A percentile compares a stretch with the other conserved stretches of the same genome.
These are phyloP conservation scores for Closterium sp. DNA, from an alignment of 139 green algal species.

Conservation along the genomic window DNA sequence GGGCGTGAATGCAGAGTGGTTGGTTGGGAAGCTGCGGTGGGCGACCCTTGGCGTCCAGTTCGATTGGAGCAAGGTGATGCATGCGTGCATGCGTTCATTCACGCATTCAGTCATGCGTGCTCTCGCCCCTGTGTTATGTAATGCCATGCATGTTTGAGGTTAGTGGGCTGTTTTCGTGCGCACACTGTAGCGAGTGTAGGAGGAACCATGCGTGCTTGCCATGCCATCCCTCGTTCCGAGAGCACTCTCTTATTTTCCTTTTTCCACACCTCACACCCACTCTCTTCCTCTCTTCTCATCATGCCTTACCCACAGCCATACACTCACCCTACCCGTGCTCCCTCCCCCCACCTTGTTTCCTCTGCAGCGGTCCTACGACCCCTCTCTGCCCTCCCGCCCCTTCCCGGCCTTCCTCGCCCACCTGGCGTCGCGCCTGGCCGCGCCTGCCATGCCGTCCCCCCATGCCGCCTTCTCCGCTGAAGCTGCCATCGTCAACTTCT, in stretches of 20 bases:
- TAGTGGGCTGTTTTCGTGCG: too few species aligned
- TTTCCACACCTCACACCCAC: not conserved
- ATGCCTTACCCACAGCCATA: too few species aligned
- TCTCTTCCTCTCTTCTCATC: not conserved
- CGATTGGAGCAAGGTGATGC: constrained; percentile 64
- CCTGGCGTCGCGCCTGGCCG: constrained; percentile 33
- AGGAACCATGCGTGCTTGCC: too few species aligned
- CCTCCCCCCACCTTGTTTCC: not conserved
- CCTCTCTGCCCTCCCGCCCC: constrained; percentile 31
- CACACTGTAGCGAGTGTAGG: too few species aligned
- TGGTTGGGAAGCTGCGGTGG: constrained; percentile 82
- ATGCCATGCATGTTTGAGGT: too few species aligned
- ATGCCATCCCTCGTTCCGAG: too few species aligned
- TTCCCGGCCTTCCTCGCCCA: constrained; percentile 38
- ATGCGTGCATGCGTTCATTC: too few species aligned
- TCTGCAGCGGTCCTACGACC: constrained; percentile 61
- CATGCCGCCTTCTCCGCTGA: constrained; percentile 64
- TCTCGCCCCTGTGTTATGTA: too few species aligned
- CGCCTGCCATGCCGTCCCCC: constrained; percentile 3
- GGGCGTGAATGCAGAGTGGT: constrained; percentile 4
- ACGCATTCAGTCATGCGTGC: too few species aligned
- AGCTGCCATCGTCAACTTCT: constrained; percentile 84
- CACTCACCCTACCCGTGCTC: not conserved
- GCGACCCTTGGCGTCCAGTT: constrained; percentile 74
- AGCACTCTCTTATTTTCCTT: not conserved